These are phyloP conservation scores for Penicillium sp. DNA, from an alignment of 2,329 filamentous ascomycete genomes.

Conservation along the genomic window DNA sequence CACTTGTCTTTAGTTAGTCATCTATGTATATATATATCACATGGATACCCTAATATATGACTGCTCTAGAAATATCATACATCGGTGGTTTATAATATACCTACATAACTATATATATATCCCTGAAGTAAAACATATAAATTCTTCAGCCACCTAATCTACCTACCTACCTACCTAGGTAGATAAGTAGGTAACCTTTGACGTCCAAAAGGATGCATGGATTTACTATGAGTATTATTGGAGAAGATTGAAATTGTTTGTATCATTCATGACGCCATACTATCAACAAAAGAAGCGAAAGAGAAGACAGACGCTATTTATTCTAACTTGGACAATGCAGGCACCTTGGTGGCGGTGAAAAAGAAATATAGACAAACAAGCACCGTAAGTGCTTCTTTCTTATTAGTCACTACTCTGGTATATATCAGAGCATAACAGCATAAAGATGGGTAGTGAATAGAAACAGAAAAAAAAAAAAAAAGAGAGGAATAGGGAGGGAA, in stretches of 20 bases:
- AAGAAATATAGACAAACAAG: not conserved
- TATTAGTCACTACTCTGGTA: not conserved
- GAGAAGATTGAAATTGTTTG: not conserved
- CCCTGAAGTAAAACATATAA: no score
- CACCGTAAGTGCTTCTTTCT: not conserved
- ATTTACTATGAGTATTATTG: not conserved
- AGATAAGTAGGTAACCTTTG: no score
- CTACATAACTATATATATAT: no score
- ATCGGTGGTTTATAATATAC: no score
- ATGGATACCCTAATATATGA: no score
- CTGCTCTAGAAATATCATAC: no score
- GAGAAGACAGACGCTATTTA: conserved; percentile 8
- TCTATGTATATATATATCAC: not conserved
- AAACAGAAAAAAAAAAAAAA: not conserved
- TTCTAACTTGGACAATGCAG: conserved; percentile 4
- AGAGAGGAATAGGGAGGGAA: not conserved
- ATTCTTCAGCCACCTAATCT: no score
- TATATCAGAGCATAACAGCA: not conserved
- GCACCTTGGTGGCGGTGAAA: not conserved
- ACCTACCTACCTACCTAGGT: no score
- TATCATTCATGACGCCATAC: not conserved
- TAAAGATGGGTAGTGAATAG: not conserved
- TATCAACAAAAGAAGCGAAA: not conserved
- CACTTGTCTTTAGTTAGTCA: not conserved
- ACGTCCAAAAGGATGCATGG: no score